A percentile compares a stretch with the other conserved stretches of the same genome.
phyloP scores from a whole-genome alignment of 495 filamentous ascomycete species.

The Trichoderma parareesei region DNA sequence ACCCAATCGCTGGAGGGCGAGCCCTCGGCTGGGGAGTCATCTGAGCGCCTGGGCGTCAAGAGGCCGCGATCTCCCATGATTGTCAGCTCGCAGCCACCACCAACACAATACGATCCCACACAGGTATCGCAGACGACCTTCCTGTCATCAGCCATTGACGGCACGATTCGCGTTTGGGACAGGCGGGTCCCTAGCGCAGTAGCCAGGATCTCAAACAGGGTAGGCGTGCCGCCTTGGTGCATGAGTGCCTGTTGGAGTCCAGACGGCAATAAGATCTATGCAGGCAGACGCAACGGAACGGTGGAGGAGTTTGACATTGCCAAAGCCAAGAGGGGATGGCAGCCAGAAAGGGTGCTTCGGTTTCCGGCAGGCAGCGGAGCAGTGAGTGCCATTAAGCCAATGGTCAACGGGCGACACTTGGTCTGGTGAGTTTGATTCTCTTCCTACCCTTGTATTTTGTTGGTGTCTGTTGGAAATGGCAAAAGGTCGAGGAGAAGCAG shows the following conservation, averaged over 20 bases:
- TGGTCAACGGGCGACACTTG: constrained; percentile 90
- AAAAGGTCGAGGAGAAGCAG: not conserved
- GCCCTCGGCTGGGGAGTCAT: not conserved
- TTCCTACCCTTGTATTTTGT: not conserved
- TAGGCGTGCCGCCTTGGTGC: constrained; percentile 85
- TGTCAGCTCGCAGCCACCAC: not conserved
- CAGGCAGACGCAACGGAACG: constrained; percentile 83
- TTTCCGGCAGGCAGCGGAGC: constrained; percentile 84
- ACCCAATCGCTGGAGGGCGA: not conserved
- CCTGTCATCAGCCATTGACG: constrained; percentile 79
- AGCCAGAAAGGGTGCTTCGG: constrained; percentile 73
- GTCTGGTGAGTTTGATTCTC: constrained; percentile 55
- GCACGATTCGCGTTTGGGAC: constrained; percentile 87
- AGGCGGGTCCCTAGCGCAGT: constrained; percentile 67
- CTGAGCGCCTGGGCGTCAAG: not conserved
- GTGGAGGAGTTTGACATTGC: constrained; percentile 92
- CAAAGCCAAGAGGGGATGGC: constrained; percentile 55
- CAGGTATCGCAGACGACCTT: constrained; percentile 63
- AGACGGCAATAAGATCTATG: constrained; percentile 92
- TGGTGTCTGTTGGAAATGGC: not conserved
- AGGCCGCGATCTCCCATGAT: not conserved
- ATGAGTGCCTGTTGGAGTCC: constrained; percentile 98
- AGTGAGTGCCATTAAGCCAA: constrained; percentile 76
- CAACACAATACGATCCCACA: constrained; percentile 25
- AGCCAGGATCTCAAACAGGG: constrained; percentile 62